These are phyloP conservation scores for Trifolium subterraneum DNA, from an alignment of 306 rosid species.

Conservation along the genomic window DNA sequence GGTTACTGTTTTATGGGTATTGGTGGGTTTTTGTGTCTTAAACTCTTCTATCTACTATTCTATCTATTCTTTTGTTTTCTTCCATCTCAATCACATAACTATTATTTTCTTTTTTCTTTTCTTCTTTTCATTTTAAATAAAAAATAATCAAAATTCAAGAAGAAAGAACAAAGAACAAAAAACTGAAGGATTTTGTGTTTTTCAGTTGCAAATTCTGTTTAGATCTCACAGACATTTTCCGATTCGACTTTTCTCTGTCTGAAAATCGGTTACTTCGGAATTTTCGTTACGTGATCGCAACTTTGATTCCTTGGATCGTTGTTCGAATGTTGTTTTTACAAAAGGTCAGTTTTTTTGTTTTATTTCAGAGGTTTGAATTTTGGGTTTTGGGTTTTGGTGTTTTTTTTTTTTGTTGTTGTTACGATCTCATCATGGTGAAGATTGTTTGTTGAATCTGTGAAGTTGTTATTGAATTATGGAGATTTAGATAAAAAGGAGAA, in stretches of 20 bases:
- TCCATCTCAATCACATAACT: constrained; percentile 18
- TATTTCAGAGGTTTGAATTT: constrained; percentile 39
- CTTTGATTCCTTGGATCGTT: constrained; percentile 39
- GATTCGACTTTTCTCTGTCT: neutral
- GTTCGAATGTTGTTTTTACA: constrained; percentile 39
- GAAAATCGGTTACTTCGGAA: constrained; percentile 31
- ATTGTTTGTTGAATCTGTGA: constrained; percentile 34
- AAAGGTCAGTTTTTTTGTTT: constrained; percentile 54
- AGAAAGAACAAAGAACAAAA: constrained; percentile 22
- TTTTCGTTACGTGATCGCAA: constrained; percentile 48
- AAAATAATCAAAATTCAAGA: constrained; percentile 8
- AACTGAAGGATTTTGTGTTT: constrained; percentile 34
- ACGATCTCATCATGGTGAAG: constrained; percentile 42
- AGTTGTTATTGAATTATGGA: constrained; percentile 39
- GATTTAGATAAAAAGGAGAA: constrained; percentile 15
- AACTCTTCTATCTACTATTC: constrained; percentile 40
- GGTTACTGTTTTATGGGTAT: constrained; percentile 63
- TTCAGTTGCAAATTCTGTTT: constrained; percentile 35
- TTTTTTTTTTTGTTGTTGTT: too few relatives aligned
- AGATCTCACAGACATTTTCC: constrained; percentile 24
- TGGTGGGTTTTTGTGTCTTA: constrained; percentile 58
- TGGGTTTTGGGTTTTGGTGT: constrained; percentile 4
- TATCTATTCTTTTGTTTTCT: constrained; percentile 35
- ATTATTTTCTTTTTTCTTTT: constrained; percentile 3
- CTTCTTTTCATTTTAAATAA: neutral